A percentile compares a stretch with the other conserved stretches of the same genome.
Conservation (phyloP, 129 eudicot species). For the Artemisia argyi region DNA sequence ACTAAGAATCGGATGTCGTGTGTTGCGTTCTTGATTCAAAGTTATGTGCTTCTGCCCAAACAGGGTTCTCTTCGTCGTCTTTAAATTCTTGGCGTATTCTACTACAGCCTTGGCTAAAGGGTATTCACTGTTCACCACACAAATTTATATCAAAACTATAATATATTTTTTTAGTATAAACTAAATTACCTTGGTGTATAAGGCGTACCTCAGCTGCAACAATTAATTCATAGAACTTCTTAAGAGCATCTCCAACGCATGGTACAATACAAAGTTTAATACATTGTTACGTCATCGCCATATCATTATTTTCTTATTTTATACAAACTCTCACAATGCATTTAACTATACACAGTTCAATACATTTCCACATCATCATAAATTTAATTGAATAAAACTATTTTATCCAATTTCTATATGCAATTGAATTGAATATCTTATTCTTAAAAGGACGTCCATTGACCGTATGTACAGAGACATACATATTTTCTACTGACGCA, state of each 20-base stretch:
- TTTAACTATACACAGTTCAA: too few relatives aligned
- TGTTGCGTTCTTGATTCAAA: conserved; percentile 62
- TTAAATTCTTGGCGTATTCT: conserved; percentile 78
- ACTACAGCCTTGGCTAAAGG: conserved; percentile 88
- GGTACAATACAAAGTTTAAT: conserved; percentile 30
- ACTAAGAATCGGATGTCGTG: too few relatives aligned
- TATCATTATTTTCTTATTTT: too few relatives aligned
- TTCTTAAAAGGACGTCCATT: too few relatives aligned
- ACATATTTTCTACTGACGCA: too few relatives aligned
- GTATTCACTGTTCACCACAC: conserved; percentile 82
- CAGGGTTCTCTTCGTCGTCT: conserved; percentile 59
- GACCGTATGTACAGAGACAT: too few relatives aligned
- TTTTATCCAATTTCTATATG: too few relatives aligned
- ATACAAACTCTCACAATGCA: too few relatives aligned
- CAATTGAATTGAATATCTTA: too few relatives aligned
- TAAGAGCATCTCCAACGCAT: conserved; percentile 69
- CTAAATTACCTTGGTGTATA: background rate
- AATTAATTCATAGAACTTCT: conserved; percentile 55
- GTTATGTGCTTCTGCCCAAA: conserved; percentile 73
- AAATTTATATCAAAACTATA: background rate
- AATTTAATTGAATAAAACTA: too few relatives aligned
- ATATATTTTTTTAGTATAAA: background rate
- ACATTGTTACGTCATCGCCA: too few relatives aligned
- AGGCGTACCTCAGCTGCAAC: conserved; percentile 80
- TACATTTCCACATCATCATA: too few relatives aligned